These are phyloP conservation scores for Suhomyces guaymorum DNA, from an alignment of 1,139 yeast species.

Conservation along the genomic window DNA sequence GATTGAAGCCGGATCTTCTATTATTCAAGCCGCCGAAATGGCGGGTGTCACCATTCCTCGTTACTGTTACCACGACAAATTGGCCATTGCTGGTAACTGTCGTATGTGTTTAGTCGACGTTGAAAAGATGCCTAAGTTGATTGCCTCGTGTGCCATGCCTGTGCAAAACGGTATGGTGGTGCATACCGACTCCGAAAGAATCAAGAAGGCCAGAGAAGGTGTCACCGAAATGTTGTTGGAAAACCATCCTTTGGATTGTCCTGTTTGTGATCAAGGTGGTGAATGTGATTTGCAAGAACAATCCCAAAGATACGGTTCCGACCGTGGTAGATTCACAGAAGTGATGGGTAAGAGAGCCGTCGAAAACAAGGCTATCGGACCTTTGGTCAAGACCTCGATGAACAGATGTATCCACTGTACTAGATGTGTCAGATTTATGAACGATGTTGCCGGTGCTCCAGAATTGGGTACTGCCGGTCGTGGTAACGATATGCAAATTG, in stretches of 20 bases:
- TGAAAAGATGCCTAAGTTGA: constrained; percentile 86
- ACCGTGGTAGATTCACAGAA: constrained; percentile 83
- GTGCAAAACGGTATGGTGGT: constrained; percentile 89
- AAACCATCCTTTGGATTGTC: constrained; percentile 92
- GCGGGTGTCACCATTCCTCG: constrained; percentile 89
- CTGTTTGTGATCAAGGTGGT: constrained; percentile 93
- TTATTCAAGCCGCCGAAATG: constrained; percentile 89
- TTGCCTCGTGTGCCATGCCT: constrained; percentile 91
- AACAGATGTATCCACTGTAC: constrained; percentile 94
- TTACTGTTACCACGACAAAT: constrained; percentile 88
- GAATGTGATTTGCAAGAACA: constrained; percentile 94
- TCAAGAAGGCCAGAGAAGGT: constrained; percentile 84
- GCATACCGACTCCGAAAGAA: constrained; percentile 76
- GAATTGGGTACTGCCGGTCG: constrained; percentile 88
- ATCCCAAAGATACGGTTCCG: constrained; percentile 79
- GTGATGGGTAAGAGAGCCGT: constrained; percentile 86
- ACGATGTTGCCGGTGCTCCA: constrained; percentile 92
- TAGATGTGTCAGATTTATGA: constrained; percentile 86
- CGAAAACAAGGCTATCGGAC: constrained; percentile 89
- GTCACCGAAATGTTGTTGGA: constrained; percentile 87
- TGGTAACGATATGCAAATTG: constrained; percentile 91
- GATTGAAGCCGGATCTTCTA: constrained; percentile 84
- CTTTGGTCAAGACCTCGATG: constrained; percentile 87
- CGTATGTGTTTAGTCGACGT: constrained; percentile 93
- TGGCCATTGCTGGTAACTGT: constrained; percentile 93